Conservation (phyloP, 768 basidiomycete species). For the Daedaleopsis nitida region DNA sequence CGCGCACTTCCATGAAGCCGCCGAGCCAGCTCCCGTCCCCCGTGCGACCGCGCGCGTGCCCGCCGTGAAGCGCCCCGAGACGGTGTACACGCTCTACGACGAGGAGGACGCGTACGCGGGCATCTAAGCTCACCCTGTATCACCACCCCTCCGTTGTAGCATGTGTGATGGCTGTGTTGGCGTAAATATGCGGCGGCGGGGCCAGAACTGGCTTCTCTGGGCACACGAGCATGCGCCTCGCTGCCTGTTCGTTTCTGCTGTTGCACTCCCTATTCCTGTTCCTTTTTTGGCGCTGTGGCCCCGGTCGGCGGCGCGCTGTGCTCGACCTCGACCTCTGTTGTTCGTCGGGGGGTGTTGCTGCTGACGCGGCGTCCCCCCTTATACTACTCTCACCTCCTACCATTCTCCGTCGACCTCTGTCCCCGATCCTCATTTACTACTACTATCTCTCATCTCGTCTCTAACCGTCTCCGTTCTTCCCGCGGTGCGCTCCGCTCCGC, state of each 20-base stretch:
- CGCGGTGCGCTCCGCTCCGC: constrained; percentile 6
- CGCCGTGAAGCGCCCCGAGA: constrained; percentile 44
- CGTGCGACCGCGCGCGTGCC: not conserved
- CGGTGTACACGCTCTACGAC: constrained; percentile 55
- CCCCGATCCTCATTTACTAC: not conserved
- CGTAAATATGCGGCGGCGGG: constrained; percentile 22
- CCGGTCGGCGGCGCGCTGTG: not conserved
- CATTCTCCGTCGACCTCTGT: too few species aligned
- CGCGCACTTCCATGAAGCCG: constrained; percentile 22
- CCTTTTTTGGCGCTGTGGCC: not conserved
- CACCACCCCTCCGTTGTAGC: constrained; percentile 13
- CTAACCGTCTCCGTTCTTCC: not conserved
- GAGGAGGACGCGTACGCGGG: constrained; percentile 72
- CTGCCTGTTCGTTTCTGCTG: constrained; percentile 6
- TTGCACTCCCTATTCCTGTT: not conserved
- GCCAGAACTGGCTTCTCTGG: constrained; percentile 31
- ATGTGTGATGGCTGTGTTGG: constrained; percentile 6
- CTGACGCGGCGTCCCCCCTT: not conserved
- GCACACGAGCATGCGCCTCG: constrained; percentile 23
- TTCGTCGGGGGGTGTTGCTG: not conserved
- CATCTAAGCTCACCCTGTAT: constrained; percentile 43
- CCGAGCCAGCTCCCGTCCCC: constrained; percentile 6
- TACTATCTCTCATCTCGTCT: not conserved
- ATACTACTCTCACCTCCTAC: not conserved
- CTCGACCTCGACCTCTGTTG: not conserved